Percentiles rank a stretch among this genome's conserved stretches.
These are phyloP conservation scores for Trichophyton rubrum DNA, from an alignment of 2,329 filamentous ascomycete species.

Conservation along the genomic window DNA sequence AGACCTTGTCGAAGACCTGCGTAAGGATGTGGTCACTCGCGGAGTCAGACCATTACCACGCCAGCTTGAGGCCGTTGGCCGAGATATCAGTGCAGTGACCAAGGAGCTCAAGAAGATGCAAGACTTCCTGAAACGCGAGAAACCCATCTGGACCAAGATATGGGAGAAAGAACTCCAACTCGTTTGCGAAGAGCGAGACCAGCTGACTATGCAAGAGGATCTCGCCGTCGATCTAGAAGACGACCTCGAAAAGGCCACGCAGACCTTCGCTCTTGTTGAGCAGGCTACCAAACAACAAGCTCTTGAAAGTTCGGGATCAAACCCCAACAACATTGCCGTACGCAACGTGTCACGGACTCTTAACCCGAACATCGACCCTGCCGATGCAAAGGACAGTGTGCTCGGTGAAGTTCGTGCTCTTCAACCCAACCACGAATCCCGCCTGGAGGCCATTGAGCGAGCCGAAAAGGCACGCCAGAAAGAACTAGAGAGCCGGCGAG, in stretches of 20 bases:
- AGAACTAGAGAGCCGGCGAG: slow-evolving; percentile 64
- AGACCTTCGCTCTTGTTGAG: slow-evolving; percentile 90
- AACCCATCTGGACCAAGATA: slow-evolving; percentile 96
- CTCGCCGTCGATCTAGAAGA: slow-evolving; percentile 83
- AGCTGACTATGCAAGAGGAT: slow-evolving; percentile 93
- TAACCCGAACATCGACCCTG: slow-evolving; percentile 52
- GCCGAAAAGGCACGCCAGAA: slow-evolving; percentile 84
- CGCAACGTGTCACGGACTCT: slow-evolving; percentile 42
- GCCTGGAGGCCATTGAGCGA: slow-evolving; percentile 91
- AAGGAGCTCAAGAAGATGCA: slow-evolving; percentile 90
- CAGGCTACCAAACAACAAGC: slow-evolving; percentile 96
- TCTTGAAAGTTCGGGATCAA: slow-evolving; percentile 44
- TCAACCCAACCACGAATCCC: slow-evolving; percentile 84
- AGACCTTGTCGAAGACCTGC: slow-evolving; percentile 87
- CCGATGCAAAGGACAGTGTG: slow-evolving; percentile 76
- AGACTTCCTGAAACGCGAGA: slow-evolving; percentile 75
- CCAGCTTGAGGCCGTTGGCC: slow-evolving; percentile 77
- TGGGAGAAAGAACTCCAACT: slow-evolving; percentile 97
- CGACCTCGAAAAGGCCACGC: slow-evolving; percentile 84
- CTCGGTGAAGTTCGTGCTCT: slow-evolving; percentile 86
- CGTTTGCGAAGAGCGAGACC: slow-evolving; percentile 88
- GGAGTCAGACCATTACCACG: slow-evolving; percentile 83
- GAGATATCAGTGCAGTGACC: slow-evolving; percentile 69
- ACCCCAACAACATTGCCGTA: slow-evolving; percentile 32
- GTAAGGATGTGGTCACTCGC: slow-evolving; percentile 88